Evolutionary conservation across 495 filamentous ascomycete species (phyloP).

Genomic region (Penicillium robsamsonii): DNA sequence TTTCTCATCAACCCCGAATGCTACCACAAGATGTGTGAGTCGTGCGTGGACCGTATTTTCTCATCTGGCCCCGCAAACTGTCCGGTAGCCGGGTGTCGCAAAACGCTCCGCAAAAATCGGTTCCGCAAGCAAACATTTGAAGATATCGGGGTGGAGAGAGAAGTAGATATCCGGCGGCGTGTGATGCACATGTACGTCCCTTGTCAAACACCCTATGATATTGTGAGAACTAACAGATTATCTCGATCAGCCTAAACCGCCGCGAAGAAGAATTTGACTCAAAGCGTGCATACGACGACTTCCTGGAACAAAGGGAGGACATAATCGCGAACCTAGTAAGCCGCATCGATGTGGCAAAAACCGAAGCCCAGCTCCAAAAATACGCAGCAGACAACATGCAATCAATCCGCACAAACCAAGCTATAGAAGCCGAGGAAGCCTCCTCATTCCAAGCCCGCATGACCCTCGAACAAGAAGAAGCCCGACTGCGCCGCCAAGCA

Average conservation of each 20-base stretch:
- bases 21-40: slow-evolving; percentile 97
- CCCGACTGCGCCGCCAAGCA: slow-evolving; percentile 52
- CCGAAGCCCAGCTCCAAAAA: slow-evolving; percentile 64
- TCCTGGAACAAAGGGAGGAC: slow-evolving; percentile 89
- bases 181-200: slow-evolving; percentile 64
- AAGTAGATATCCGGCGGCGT: slow-evolving; percentile 84
- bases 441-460: slow-evolving; percentile 55
- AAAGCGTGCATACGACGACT: slow-evolving; percentile 82
- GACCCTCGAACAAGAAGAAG: slow-evolving; percentile 69
- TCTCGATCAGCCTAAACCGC: slow-evolving; percentile 65
- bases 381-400: slow-evolving; percentile 67
- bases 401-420: slow-evolving; percentile 56
- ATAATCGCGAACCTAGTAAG: slow-evolving; percentile 84
- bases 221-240: neutral
- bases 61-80: slow-evolving; percentile 85
- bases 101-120: slow-evolving; percentile 76
- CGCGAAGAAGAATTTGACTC: slow-evolving; percentile 86
- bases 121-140: slow-evolving; percentile 89
- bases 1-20: slow-evolving; percentile 97
- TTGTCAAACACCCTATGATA: neutral
- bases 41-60: slow-evolving; percentile 93
- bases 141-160: slow-evolving; percentile 85
- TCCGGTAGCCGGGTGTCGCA: slow-evolving; percentile 80
- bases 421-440: slow-evolving; percentile 52
- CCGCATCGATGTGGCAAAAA: slow-evolving; percentile 63